Evolutionary conservation across 1,284 basidiomycete genomes (phyloP).

Genomic region (Rhodotorula sp.): DNA sequence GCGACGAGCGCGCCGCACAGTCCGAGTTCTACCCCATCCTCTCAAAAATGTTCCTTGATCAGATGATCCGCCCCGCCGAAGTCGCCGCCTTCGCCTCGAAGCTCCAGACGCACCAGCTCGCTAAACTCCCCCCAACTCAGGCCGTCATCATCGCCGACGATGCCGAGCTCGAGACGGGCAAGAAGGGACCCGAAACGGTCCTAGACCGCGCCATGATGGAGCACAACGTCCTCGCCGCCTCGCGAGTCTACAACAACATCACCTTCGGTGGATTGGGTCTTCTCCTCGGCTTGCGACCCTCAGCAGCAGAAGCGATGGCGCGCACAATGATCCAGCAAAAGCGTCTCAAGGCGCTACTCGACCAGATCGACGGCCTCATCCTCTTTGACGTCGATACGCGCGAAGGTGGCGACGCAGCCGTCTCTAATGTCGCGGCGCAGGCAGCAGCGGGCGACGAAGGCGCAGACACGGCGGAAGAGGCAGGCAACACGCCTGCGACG

Average conservation of each 20-base stretch:
- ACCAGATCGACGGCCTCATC: constrained; percentile 43
- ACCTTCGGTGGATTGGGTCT: constrained; percentile 82
- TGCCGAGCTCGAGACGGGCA: constrained; percentile 57
- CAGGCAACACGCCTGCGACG: constrained; percentile 28
- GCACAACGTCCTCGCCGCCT: constrained; percentile 93
- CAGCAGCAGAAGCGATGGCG: constrained; percentile 48
- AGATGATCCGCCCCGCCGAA: constrained; percentile 84
- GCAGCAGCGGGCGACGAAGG: constrained; percentile 53
- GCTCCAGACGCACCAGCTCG: constrained; percentile 87
- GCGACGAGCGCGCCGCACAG: constrained; percentile 82
- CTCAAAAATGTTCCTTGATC: constrained; percentile 95
- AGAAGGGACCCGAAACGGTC: constrained; percentile 84
- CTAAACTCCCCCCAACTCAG: constrained; percentile 73
- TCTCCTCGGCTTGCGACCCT: constrained; percentile 76
- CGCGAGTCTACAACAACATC: constrained; percentile 70
- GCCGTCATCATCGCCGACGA: constrained; percentile 63
- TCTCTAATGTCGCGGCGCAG: constrained; percentile 38
- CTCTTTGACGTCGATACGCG: constrained; percentile 37
- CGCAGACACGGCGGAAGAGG: constrained; percentile 12
- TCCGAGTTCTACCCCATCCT: constrained; percentile 84
- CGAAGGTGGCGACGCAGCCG: constrained; percentile 29
- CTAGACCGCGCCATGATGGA: constrained; percentile 96
- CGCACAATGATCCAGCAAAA: constrained; percentile 45
- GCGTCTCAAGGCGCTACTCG: constrained; percentile 41
- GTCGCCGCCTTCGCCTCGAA: constrained; percentile 83